Conservation (phyloP, 140 eudicot species). For the Oenanthe javanica region DNA sequence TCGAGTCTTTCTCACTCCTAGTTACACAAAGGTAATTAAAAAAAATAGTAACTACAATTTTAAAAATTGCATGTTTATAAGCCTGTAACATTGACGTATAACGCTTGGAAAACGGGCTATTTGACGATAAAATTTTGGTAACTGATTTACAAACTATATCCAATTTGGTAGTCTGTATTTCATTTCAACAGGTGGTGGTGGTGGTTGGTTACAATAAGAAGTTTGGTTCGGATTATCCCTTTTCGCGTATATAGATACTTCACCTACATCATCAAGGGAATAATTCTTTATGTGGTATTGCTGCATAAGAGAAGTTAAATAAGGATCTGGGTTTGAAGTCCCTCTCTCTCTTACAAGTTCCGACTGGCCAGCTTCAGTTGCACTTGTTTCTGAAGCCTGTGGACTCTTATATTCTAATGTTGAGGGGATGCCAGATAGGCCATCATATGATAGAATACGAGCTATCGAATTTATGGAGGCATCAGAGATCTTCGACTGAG, state of each 20-base stretch:
- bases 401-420: constrained; percentile 36
- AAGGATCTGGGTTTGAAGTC: constrained; percentile 12
- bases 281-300: background rate
- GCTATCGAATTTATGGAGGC: constrained; percentile 56
- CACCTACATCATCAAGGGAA: background rate
- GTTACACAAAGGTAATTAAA: background rate
- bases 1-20: background rate
- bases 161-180: background rate
- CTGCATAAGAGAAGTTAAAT: constrained; percentile 24
- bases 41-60: background rate
- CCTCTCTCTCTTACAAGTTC: constrained; percentile 9
- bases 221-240: background rate
- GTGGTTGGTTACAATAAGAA: too few relatives aligned
- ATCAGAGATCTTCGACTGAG: constrained; percentile 59
- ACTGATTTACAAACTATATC: background rate
- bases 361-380: constrained; percentile 35
- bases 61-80: background rate
- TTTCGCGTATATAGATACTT: background rate
- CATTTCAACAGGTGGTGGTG: background rate
- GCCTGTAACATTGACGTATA: background rate
- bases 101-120: background rate
- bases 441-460: constrained; percentile 62
- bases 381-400: constrained; percentile 41
- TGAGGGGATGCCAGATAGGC: constrained; percentile 44
- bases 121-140: background rate